A percentile compares a stretch with the other conserved stretches of the same genome.
phyloP scores from a whole-genome alignment of 345 rosid species.

The Hypericum androsaemum region DNA sequence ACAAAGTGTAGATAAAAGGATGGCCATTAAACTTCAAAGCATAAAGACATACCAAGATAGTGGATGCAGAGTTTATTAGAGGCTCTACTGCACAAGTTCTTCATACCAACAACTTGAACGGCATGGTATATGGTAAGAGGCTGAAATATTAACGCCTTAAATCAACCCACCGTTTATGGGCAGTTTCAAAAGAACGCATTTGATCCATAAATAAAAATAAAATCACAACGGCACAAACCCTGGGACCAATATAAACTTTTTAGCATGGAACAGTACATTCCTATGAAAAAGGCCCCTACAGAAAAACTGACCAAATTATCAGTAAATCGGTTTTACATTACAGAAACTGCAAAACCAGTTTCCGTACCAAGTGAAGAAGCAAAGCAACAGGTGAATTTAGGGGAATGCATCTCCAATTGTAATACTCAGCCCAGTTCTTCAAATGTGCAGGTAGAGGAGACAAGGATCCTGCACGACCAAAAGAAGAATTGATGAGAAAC shows the following conservation, averaged over 20 bases:
- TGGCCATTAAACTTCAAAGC: neutral
- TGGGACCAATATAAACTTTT: no score
- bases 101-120: slow-evolving; percentile 37
- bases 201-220: no score
- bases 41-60: slow-evolving; percentile 55
- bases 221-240: no score
- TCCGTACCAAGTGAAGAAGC: slow-evolving; percentile 87
- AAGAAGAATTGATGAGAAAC: slow-evolving; percentile 5
- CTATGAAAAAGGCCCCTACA: no score
- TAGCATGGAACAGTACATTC: no score
- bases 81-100: slow-evolving; percentile 22
- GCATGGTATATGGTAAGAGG: slow-evolving; percentile 75
- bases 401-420: slow-evolving; percentile 71
- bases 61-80: slow-evolving; percentile 50
- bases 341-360: neutral
- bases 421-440: slow-evolving; percentile 57
- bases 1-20: neutral
- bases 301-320: no score
- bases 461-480: slow-evolving; percentile 38
- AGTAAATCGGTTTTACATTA: neutral
- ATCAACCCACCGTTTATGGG: neutral
- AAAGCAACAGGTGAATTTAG: slow-evolving; percentile 71
- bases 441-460: slow-evolving; percentile 29
- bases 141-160: slow-evolving; percentile 29
- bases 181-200: no score